Base-by-base conservation (phyloP, 108 stramenopile species). In the Conticribra guillardii region DNA sequence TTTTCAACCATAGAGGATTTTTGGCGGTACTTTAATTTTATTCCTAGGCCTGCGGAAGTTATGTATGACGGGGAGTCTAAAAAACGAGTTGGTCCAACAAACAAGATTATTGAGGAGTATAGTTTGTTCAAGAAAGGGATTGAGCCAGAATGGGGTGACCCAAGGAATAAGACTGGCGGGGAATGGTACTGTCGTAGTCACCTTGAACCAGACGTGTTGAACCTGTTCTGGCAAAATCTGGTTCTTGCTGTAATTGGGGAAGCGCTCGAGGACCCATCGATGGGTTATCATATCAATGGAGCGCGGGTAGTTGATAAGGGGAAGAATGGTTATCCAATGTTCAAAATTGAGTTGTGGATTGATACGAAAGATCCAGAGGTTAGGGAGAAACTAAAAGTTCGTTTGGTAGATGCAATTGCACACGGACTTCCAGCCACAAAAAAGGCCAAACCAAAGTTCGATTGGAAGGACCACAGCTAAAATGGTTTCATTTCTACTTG, bases 131-230 rank as follows among this genome's bases (percentile, higher is more conserved):
- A 96, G 77, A 92, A 95, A 64, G 94, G 95, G 54, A 96, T 98
- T 69, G 85, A 92, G 76, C 97, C 97, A 1, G 96, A 95, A 79
- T 98, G 97, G 97, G 95, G 92, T 62, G 97, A 96, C 70, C 83
- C 90, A 15, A 69, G 80, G 45, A 98, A 98, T 86, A 77, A 84
- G 50, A 71, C 76, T 37, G 97, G 97, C 24, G 94, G 93, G 61
- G 92, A 95, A 75, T 96, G 92, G 88, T 92, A 86, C 68, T 89
- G 88, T 70, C 84, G 95, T 58, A 84, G 87, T 31, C 78, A 71
- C 63, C 75, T 93, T 50, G 92, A 93, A 59, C 31, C 75, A 32
- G 88, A 91, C 29, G 78, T 86, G 33, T 62, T 96, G 71, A 93
- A 98, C 80, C 54, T 89, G 33, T 94, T 86, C 67, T 98, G 95